Evolutionary conservation across 805 yeast genomes (phyloP).

Genomic region (Candida stauntonica): DNA sequence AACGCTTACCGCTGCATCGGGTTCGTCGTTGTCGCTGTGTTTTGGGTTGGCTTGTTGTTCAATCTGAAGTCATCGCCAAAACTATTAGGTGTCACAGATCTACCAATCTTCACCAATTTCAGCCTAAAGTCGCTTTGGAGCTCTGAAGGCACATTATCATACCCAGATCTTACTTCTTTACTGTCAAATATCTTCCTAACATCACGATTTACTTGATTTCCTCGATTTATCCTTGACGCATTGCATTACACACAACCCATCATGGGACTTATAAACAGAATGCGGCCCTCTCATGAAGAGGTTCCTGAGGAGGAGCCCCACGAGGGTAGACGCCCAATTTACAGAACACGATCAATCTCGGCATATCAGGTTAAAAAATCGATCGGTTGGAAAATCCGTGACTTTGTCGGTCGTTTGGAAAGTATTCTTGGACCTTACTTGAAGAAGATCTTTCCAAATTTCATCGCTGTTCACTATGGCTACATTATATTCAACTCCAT

Average conservation of each 20-base stretch:
- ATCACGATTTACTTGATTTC: too few relatives aligned
- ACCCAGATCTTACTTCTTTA: too few relatives aligned
- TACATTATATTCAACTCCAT: conserved; percentile 61
- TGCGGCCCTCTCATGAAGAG: background rate
- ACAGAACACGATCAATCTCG: conserved; percentile 13
- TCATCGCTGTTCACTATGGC: conserved; percentile 62
- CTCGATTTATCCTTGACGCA: too few relatives aligned
- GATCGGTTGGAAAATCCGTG: conserved; percentile 37
- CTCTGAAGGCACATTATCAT: too few relatives aligned
- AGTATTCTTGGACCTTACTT: conserved; percentile 31
- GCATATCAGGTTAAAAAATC: conserved; percentile 28
- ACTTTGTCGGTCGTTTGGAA: conserved; percentile 31
- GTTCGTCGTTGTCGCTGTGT: background rate
- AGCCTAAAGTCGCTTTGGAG: too few relatives aligned
- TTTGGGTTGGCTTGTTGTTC: background rate
- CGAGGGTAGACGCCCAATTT: conserved; percentile 2
- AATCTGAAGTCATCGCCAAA: too few relatives aligned
- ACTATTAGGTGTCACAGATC: too few relatives aligned
- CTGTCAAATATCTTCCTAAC: too few relatives aligned
- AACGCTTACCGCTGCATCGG: background rate
- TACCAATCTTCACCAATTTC: too few relatives aligned
- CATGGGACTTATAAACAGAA: conserved; percentile 2
- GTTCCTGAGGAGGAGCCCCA: background rate
- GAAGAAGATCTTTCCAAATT: conserved; percentile 38
- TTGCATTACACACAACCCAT: background rate